Conservation (phyloP, 768 basidiomycete genomes). For the Amanita thiersii region DNA sequence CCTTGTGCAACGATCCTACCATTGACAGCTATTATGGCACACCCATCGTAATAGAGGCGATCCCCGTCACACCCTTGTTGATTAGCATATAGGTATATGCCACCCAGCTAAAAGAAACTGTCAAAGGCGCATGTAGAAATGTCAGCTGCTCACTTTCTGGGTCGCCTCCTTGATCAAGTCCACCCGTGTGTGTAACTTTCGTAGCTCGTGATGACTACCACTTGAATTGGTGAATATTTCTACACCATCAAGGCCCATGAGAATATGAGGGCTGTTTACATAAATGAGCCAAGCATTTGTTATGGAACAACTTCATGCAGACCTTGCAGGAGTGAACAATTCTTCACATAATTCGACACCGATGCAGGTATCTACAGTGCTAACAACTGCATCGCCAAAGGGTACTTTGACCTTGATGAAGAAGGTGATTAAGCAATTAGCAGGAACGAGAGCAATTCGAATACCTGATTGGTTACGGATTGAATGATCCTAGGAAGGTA, state of each 20-base stretch:
- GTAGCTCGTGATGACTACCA: constrained; percentile 95
- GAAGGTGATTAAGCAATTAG: background rate
- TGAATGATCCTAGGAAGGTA: constrained; percentile 87
- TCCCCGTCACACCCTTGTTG: constrained; percentile 99
- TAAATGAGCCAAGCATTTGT: background rate
- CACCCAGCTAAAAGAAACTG: constrained; percentile 61
- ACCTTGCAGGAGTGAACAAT: constrained; percentile 95
- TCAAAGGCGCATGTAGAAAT: background rate
- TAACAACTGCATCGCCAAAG: constrained; percentile 92
- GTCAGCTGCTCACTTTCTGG: constrained; percentile 52
- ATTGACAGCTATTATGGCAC: constrained; percentile 93
- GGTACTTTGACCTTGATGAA: constrained; percentile 69
- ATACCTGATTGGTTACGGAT: constrained; percentile 81
- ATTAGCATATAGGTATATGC: constrained; percentile 96
- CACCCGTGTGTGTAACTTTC: constrained; percentile 87
- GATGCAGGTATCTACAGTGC: constrained; percentile 91
- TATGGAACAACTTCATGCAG: constrained; percentile 25
- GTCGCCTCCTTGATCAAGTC: constrained; percentile 98
- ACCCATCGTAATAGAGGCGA: constrained; percentile 96
- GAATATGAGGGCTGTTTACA: constrained; percentile 78
- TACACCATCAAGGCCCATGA: constrained; percentile 97
- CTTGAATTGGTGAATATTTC: constrained; percentile 99
- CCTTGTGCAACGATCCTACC: constrained; percentile 91
- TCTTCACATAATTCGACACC: constrained; percentile 98
- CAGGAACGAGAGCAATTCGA: background rate